Evolutionary conservation across 148 eudicot genomes (phyloP), one percentile per base, ranked within the genome.

Genomic region (Polygonum aviculare): DNA sequence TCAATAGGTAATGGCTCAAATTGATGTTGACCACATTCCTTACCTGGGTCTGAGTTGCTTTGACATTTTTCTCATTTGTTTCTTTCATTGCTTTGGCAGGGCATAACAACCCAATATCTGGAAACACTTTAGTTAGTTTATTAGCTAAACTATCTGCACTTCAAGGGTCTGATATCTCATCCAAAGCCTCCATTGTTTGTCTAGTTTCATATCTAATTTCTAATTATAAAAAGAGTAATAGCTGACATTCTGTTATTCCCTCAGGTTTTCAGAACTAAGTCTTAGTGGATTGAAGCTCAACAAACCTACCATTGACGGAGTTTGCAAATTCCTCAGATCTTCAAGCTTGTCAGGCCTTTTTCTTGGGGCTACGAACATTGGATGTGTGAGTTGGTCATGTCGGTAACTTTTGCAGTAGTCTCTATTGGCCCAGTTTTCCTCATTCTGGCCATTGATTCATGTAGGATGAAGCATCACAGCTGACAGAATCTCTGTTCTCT

Each of bases 241-340:
- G 52, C 45, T 26, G 35, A 22, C 16, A 2, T 19, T 65, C 57
- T 71, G 35, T 79, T 76, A 33, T 38, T 74, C 19, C 50, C 57
- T 48, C 76, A 95, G 98, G 81, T 89, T 95, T 89, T 86, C 95
- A 41, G 96, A 89, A 78, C 85, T 95, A 69, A 89, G 78, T 84
- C 74, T 95, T 79, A 88, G 80, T 74, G 98, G 97, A 19, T 69
- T 92, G 73, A 95, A 90, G 81, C 85, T 95, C 75, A 91, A 84
- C 82, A 89, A 81, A 74, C 86, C 85, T 50, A 89, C 87, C 33
- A 80, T 92, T 49, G 88, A 88, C 72, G 74, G 91, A 77, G 86
- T 92, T 73, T 89, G 97, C 86, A 84, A 85, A 78, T 90, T 95
- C 79, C 82, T 88, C 26, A 81, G 75, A 75, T 80, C 85, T 49